These are phyloP conservation scores for Blumeria graminis DNA, from an alignment of 2,329 filamentous ascomycete species.

Conservation along the genomic window DNA sequence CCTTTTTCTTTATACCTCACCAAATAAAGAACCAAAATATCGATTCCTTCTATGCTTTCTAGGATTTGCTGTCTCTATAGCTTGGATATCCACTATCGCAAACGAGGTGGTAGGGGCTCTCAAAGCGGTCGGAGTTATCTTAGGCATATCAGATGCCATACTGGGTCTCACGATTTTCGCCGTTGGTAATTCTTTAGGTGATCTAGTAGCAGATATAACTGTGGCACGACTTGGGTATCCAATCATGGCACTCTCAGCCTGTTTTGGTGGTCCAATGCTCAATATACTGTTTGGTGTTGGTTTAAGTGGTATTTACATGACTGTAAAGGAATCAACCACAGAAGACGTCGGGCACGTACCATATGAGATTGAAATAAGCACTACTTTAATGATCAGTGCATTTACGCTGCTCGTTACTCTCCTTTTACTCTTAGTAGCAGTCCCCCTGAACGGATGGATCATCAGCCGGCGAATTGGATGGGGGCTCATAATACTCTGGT, in stretches of 20 bases:
- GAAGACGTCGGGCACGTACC: slow-evolving; percentile 44
- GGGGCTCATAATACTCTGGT: slow-evolving; percentile 60
- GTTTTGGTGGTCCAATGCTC: slow-evolving; percentile 94
- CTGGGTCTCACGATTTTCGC: slow-evolving; percentile 89
- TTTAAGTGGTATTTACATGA: slow-evolving; percentile 76
- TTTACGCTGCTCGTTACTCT: slow-evolving; percentile 66
- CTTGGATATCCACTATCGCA: slow-evolving; percentile 91
- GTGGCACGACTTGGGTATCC: slow-evolving; percentile 83
- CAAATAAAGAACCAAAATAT: slow-evolving; percentile 42
- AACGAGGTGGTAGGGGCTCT: slow-evolving; percentile 88
- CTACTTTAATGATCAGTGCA: slow-evolving; percentile 64
- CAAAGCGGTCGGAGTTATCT: slow-evolving; percentile 75
- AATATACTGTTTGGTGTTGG: slow-evolving; percentile 92
- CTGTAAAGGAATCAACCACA: slow-evolving; percentile 42
- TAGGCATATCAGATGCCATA: slow-evolving; percentile 85
- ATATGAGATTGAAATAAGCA: slow-evolving; percentile 65
- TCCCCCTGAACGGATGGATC: slow-evolving; percentile 69
- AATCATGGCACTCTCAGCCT: slow-evolving; percentile 84
- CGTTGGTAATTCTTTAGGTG: slow-evolving; percentile 82
- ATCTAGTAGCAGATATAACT: slow-evolving; percentile 84
- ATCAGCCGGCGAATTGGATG: slow-evolving; percentile 66
- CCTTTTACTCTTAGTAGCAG: slow-evolving; percentile 49
- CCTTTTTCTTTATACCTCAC: slow-evolving; percentile 44
- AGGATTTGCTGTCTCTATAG: slow-evolving; percentile 75
- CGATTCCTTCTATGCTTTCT: slow-evolving; percentile 64